Percentiles rank a stretch among this genome's conserved stretches.
phyloP scores from a whole-genome alignment of 495 filamentous ascomycete species.

The Aspergillus funiculosus region DNA sequence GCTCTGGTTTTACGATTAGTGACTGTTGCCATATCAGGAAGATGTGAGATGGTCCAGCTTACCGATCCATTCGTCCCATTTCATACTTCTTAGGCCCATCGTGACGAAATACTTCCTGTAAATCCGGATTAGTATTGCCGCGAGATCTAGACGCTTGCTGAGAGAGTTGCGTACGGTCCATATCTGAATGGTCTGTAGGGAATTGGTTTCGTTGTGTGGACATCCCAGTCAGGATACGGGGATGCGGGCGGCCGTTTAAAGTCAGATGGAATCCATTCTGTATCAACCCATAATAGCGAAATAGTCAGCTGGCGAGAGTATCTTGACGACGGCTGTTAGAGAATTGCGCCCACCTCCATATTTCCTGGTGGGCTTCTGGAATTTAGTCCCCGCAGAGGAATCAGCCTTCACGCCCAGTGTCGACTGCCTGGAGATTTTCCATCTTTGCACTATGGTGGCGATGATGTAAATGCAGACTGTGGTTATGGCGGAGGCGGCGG shows the following conservation, averaged over 20 bases:
- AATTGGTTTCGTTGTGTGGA: slow-evolving; percentile 66
- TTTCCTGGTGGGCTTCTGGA: slow-evolving; percentile 19
- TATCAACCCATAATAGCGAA: too few relatives aligned
- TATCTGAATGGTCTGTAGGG: slow-evolving; percentile 83
- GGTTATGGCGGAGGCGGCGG: slow-evolving; percentile 21
- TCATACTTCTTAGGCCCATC: slow-evolving; percentile 75
- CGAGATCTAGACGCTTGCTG: not conserved
- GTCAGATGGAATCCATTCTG: slow-evolving; percentile 63
- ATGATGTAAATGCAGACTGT: slow-evolving; percentile 21
- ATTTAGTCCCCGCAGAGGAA: slow-evolving; percentile 1
- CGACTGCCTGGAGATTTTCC: slow-evolving; percentile 24
- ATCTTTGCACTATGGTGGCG: slow-evolving; percentile 21
- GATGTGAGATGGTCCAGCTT: slow-evolving; percentile 8
- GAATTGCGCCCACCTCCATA: slow-evolving; percentile 29
- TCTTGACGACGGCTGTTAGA: too few relatives aligned
- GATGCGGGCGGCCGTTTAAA: slow-evolving; percentile 63
- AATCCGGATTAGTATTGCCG: not conserved
- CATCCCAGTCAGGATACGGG: slow-evolving; percentile 67
- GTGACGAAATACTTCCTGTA: slow-evolving; percentile 63
- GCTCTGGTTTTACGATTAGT: slow-evolving; percentile 42
- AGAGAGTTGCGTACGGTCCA: slow-evolving; percentile 52
- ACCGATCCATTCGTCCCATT: slow-evolving; percentile 80
- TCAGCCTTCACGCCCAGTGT: too few relatives aligned
- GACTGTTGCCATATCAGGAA: slow-evolving; percentile 2
- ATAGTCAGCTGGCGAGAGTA: not conserved